These are phyloP conservation scores for Saccharomycopsis microspora DNA, from an alignment of 805 yeast genomes.

Conservation along the genomic window DNA sequence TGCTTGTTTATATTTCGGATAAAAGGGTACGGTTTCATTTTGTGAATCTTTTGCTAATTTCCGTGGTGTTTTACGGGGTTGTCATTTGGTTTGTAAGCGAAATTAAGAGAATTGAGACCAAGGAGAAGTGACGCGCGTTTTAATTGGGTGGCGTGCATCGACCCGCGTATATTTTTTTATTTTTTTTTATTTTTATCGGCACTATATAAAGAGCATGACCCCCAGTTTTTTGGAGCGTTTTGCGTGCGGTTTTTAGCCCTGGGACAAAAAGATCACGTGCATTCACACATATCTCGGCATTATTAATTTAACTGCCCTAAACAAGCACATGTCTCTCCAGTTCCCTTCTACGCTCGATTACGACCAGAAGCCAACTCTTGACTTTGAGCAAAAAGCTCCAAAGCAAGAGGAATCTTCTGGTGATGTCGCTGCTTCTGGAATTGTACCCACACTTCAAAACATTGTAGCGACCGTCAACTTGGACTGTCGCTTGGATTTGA, in stretches of 20 bases:
- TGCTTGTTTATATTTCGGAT: constrained; percentile 48
- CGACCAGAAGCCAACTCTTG: constrained; percentile 12
- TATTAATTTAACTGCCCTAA: constrained; percentile 6
- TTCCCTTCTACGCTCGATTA: constrained; percentile 11
- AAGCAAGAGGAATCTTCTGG: constrained; percentile 12
- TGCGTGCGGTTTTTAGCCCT: not conserved
- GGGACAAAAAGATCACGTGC: no score
- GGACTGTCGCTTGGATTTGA: constrained; percentile 91
- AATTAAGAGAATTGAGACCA: constrained; percentile 33
- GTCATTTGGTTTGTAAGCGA: constrained; percentile 85
- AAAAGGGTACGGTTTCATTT: constrained; percentile 48
- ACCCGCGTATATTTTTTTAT: not conserved
- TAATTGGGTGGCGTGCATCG: not conserved
- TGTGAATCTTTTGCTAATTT: constrained; percentile 41
- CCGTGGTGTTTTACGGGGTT: constrained; percentile 60
- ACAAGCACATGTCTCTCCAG: constrained; percentile 11
- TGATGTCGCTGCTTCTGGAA: constrained; percentile 80
- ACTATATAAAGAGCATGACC: constrained; percentile 6
- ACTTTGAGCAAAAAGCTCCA: not conserved
- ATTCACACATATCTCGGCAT: not conserved
- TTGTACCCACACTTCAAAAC: constrained; percentile 87
- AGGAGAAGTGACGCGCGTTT: constrained; percentile 22
- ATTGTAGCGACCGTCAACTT: constrained; percentile 96
- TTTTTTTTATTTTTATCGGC: not conserved
- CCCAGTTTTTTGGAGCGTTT: constrained; percentile 19